Conservation (phyloP, 23 red algal genomes). For the Gracilaria caudata region DNA sequence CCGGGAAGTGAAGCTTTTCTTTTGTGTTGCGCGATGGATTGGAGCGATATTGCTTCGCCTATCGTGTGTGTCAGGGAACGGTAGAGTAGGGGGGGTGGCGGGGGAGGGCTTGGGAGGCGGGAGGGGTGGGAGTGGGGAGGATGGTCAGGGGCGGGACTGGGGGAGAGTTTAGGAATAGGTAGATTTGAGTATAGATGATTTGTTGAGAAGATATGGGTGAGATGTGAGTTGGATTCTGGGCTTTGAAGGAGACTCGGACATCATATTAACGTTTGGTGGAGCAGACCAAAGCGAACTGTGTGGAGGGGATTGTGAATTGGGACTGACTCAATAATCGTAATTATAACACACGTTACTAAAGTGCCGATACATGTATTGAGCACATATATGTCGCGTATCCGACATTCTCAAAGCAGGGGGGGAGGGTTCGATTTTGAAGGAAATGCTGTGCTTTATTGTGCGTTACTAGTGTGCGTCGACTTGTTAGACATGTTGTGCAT, state of each 20-base stretch:
- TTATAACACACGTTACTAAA: slow-evolving; percentile 13
- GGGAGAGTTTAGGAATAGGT: too few relatives aligned
- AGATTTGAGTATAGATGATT: too few relatives aligned
- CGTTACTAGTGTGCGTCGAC: neutral
- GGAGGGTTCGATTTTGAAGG: neutral
- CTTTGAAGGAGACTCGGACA: neutral
- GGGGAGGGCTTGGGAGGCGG: too few relatives aligned
- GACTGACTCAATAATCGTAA: slow-evolving; percentile 1
- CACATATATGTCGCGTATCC: neutral
- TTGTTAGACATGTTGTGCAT: neutral
- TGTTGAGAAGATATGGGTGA: neutral
- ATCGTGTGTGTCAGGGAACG: too few relatives aligned
- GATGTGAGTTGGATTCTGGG: neutral
- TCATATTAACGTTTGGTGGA: neutral
- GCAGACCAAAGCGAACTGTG: neutral
- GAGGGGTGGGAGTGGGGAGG: too few relatives aligned
- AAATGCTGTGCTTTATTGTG: neutral
- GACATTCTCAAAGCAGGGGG: neutral
- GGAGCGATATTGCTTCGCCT: too few relatives aligned
- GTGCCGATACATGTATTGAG: neutral
- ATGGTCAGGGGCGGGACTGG: too few relatives aligned
- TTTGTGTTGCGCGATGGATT: too few relatives aligned
- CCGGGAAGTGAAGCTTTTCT: too few relatives aligned
- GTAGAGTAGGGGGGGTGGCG: too few relatives aligned
- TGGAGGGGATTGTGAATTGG: neutral